phyloP scores from a whole-genome alignment of 2,329 filamentous ascomycete species.

The Cercospora sp. region DNA sequence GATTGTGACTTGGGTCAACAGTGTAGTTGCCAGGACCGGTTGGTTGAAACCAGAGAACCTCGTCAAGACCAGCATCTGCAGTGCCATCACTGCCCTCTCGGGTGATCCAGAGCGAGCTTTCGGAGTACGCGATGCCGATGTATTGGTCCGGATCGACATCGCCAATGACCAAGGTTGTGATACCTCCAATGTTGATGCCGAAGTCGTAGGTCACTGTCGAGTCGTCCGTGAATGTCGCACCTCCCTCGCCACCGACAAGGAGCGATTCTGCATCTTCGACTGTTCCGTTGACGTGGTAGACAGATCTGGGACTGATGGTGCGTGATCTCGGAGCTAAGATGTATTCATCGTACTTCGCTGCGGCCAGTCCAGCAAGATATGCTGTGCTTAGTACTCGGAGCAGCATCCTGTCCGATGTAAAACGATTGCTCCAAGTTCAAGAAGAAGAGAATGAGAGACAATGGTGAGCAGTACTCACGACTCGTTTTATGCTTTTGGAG shows the following conservation, averaged over 20 bases:
- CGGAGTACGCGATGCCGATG: conserved; percentile 48
- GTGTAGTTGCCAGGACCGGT: conserved; percentile 44
- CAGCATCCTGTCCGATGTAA: background rate
- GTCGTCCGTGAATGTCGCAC: conserved; percentile 39
- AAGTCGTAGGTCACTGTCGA: conserved; percentile 48
- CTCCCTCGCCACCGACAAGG: conserved; percentile 33
- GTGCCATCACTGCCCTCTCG: conserved; percentile 51
- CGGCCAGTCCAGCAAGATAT: conserved; percentile 14
- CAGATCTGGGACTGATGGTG: conserved; percentile 40
- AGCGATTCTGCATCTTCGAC: conserved; percentile 42
- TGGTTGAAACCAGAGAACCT: conserved; percentile 51
- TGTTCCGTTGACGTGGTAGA: conserved; percentile 46
- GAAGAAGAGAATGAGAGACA: background rate
- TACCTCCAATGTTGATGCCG: conserved; percentile 46
- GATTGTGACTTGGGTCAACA: conserved; percentile 49
- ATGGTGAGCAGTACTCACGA: background rate
- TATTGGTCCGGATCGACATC: conserved; percentile 40
- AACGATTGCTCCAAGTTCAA: background rate
- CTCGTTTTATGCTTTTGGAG: background rate
- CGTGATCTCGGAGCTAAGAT: conserved; percentile 46
- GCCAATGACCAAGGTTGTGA: conserved; percentile 43
- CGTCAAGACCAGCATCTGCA: conserved; percentile 45
- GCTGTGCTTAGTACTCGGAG: conserved; percentile 8
- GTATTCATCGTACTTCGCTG: conserved; percentile 43
- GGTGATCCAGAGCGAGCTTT: conserved; percentile 53